Conservation (phyloP, 257 asterid genomes). For the Capsicum baccatum region DNA sequence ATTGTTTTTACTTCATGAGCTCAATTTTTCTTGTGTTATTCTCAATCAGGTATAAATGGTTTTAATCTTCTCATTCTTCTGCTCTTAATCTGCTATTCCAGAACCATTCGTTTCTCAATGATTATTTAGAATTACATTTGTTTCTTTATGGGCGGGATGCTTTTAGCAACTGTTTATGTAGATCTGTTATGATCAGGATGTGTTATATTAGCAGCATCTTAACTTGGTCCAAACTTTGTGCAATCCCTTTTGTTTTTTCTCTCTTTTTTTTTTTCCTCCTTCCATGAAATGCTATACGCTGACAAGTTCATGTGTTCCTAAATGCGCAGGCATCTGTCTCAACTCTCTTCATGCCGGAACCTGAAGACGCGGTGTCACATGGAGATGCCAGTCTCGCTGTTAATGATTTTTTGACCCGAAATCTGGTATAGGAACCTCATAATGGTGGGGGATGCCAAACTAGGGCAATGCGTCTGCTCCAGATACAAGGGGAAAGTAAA, state of each 20-base stretch:
- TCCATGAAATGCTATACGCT: background rate
- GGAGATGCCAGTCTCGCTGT: constrained; percentile 97
- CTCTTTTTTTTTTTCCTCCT: background rate
- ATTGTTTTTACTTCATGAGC: constrained; percentile 14
- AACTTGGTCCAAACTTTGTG: constrained; percentile 13
- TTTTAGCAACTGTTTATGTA: background rate
- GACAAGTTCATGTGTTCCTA: constrained; percentile 23
- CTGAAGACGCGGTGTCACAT: constrained; percentile 96
- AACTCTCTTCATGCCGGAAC: constrained; percentile 89
- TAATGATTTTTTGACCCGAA: constrained; percentile 79
- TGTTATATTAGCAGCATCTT: background rate
- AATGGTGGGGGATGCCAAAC: background rate
- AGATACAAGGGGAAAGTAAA: background rate
- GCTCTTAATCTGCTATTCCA: background rate
- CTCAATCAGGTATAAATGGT: background rate
- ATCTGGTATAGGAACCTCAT: constrained; percentile 33
- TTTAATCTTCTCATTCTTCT: background rate
- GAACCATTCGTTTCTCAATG: background rate
- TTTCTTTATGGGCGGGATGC: constrained; percentile 11
- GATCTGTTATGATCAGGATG: background rate
- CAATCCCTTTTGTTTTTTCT: background rate
- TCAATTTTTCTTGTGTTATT: constrained; percentile 9
- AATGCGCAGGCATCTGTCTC: constrained; percentile 67
- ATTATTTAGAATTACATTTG: background rate
- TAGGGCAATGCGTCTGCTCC: background rate